Percentiles rank a stretch among this genome's conserved stretches.
Conservation (phyloP, 129 eudicot species). For the Calendula officinalis region DNA sequence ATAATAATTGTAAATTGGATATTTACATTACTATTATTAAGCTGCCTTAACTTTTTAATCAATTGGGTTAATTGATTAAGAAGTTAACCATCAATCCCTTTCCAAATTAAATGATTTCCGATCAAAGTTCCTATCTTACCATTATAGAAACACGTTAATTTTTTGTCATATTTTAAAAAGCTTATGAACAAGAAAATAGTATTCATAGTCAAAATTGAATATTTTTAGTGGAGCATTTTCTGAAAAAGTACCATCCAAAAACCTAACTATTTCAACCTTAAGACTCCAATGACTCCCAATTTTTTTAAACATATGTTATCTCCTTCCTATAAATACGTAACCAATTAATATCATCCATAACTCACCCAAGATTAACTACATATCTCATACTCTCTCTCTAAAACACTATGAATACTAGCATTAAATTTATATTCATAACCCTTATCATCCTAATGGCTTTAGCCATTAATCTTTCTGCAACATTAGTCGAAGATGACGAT, state of each 20-base stretch:
- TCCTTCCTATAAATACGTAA: constrained; percentile 27
- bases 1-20: no score
- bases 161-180: neutral
- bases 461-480: constrained; percentile 31
- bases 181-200: constrained; percentile 6
- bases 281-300: constrained; percentile 12
- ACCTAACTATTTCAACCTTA: constrained; percentile 25
- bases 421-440: constrained; percentile 14
- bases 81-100: no score
- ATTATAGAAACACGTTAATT: no score
- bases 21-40: no score
- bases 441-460: constrained; percentile 35
- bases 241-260: constrained; percentile 32
- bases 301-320: neutral
- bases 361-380: constrained; percentile 5
- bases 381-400: neutral
- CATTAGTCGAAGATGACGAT: constrained; percentile 18
- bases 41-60: no score
- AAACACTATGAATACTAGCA: constrained; percentile 18
- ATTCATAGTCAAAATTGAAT: constrained; percentile 24
- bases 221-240: constrained; percentile 28
- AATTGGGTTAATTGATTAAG: no score
- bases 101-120: no score
- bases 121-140: no score
- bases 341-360: neutral